Evolutionary conservation across 2,329 filamentous ascomycete species (phyloP).

Genomic region (Beauveria sp.): DNA sequence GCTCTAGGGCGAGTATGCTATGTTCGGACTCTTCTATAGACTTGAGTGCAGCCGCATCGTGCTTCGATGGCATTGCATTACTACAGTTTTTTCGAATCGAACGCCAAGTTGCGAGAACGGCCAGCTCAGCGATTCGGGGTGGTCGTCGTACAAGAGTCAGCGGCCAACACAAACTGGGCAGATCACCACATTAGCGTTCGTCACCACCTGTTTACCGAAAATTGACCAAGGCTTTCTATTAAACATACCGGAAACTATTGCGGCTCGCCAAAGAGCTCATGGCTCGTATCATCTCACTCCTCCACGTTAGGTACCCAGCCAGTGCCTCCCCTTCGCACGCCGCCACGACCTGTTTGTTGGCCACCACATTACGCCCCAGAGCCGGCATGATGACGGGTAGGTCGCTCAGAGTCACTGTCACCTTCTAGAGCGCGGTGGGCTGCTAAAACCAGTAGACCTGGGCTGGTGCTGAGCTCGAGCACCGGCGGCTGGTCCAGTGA

Average conservation of each 20-base stretch:
- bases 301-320: constrained; percentile 70
- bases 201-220: neutral
- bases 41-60: constrained; percentile 57
- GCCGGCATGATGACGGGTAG: constrained; percentile 79
- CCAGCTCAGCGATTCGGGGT: constrained; percentile 65
- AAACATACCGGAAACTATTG: constrained; percentile 44
- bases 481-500: constrained; percentile 30
- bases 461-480: constrained; percentile 83
- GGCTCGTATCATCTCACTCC: constrained; percentile 38
- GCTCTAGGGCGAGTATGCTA: constrained; percentile 47
- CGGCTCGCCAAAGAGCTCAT: constrained; percentile 33
- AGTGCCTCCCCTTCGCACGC: constrained; percentile 52
- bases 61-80: constrained; percentile 56
- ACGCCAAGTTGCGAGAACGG: constrained; percentile 61
- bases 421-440: constrained; percentile 63
- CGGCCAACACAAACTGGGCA: constrained; percentile 64
- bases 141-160: constrained; percentile 83
- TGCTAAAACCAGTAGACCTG: constrained; percentile 81
- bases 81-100: constrained; percentile 51
- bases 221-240: too few relatives aligned
- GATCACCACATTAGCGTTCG: constrained; percentile 5
- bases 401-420: constrained; percentile 71
- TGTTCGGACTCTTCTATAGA: constrained; percentile 57
- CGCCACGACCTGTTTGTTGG: constrained; percentile 53
- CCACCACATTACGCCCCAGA: constrained; percentile 61